Percentiles rank a stretch among this genome's conserved stretches.
phyloP scores from a whole-genome alignment of 805 yeast genomes.

The Sugiyamaella boreocaroliniensis region DNA sequence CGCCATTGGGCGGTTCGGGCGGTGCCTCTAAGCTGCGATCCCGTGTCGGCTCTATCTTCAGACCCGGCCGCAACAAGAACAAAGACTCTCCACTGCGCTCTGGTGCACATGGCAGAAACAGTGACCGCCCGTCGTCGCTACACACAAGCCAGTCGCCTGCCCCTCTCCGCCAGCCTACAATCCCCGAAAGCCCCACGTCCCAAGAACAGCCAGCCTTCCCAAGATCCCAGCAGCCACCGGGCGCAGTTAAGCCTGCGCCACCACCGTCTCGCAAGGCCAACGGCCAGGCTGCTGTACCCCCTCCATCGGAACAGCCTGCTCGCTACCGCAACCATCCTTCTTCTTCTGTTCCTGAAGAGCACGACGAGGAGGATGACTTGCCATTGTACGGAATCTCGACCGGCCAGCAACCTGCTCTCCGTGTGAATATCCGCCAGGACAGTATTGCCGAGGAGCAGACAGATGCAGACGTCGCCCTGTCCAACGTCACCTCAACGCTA shows the following conservation, averaged over 20 bases:
- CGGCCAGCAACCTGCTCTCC: slow-evolving; percentile 13
- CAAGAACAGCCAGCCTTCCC: not conserved
- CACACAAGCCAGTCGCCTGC: slow-evolving; percentile 7
- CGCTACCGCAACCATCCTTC: slow-evolving; percentile 1
- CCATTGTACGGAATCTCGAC: slow-evolving; percentile 1
- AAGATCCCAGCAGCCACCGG: not conserved
- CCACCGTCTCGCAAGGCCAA: slow-evolving; percentile 21
- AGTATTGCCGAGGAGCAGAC: slow-evolving; percentile 23
- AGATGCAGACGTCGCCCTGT: slow-evolving; percentile 26
- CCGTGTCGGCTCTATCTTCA: slow-evolving; percentile 33
- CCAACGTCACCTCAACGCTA: slow-evolving; percentile 27
- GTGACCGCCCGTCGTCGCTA: slow-evolving; percentile 2
- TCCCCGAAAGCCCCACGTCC: not conserved
- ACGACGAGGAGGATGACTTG: slow-evolving; percentile 10
- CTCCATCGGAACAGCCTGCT: slow-evolving; percentile 3
- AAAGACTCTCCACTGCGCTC: slow-evolving; percentile 8
- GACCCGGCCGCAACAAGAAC: slow-evolving; percentile 25
- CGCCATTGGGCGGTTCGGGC: slow-evolving; percentile 2
- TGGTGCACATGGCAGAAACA: not conserved
- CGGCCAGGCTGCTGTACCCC: slow-evolving; percentile 9
- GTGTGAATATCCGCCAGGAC: slow-evolving; percentile 23
- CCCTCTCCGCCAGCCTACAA: slow-evolving; percentile 16
- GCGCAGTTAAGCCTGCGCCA: slow-evolving; percentile 14
- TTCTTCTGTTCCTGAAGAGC: slow-evolving; percentile 2
- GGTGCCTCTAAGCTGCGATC: slow-evolving; percentile 25